Percentiles rank a stretch among this genome's conserved stretches.
phyloP scores from a whole-genome alignment of 1,284 basidiomycete genomes.

The Trichosporon sp. region DNA sequence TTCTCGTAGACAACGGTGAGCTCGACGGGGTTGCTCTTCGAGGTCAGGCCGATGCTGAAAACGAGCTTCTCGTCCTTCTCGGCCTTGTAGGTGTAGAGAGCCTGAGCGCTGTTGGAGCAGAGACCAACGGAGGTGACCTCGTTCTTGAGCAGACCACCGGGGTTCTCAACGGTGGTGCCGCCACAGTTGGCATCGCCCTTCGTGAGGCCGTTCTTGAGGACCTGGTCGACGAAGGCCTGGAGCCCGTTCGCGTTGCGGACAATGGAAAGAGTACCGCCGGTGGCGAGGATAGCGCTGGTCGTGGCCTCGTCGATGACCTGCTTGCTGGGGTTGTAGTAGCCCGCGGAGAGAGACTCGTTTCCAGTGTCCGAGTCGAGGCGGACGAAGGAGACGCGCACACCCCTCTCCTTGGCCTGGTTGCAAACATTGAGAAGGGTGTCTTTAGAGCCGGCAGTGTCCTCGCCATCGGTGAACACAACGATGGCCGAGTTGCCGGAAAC shows the following conservation, averaged over 20 bases:
- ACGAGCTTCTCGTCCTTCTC: background rate
- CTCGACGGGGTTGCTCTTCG: background rate
- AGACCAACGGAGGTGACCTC: background rate
- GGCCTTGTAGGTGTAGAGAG: background rate
- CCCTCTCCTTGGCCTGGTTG: background rate
- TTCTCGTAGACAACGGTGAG: background rate
- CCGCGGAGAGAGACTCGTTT: background rate
- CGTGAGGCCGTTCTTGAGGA: background rate
- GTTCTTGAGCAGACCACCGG: background rate
- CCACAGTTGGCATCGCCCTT: background rate
- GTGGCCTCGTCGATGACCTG: background rate
- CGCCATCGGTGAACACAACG: background rate
- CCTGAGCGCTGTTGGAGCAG: background rate
- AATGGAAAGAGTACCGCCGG: background rate
- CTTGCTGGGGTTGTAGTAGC: background rate
- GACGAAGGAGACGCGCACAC: background rate
- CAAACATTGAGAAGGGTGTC: background rate
- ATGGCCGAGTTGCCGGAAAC: background rate
- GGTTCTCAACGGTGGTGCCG: background rate
- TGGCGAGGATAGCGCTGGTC: background rate
- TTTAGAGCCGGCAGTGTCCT: background rate
- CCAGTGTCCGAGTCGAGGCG: background rate
- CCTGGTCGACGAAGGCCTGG: background rate
- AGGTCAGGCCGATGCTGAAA: background rate
- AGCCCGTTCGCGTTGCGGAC: background rate